Evolutionary conservation across 2,329 filamentous ascomycete species (phyloP).

Genomic region (Alternaria tenuissima): DNA sequence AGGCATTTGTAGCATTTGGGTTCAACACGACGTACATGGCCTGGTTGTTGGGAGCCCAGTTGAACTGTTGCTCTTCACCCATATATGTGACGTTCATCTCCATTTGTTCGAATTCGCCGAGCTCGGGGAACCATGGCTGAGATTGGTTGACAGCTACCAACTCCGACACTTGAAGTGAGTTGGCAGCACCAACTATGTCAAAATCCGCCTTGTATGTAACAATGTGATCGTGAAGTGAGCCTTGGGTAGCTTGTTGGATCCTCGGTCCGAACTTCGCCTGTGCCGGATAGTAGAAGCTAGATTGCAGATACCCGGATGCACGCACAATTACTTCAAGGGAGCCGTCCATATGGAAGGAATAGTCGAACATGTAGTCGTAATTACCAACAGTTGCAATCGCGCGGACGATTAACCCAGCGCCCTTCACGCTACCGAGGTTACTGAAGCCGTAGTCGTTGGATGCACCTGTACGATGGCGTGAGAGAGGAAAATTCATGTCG

Average conservation of each 20-base stretch:
- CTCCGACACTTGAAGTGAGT: constrained; percentile 46
- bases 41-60: constrained; percentile 58
- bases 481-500: constrained; percentile 42
- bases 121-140: constrained; percentile 44
- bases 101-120: constrained; percentile 41
- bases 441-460: constrained; percentile 34
- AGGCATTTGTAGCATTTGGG: constrained; percentile 56
- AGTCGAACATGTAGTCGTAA: constrained; percentile 52
- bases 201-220: constrained; percentile 50
- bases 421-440: constrained; percentile 42
- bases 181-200: constrained; percentile 47
- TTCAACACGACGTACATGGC: constrained; percentile 62
- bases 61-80: constrained; percentile 56
- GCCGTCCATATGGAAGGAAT: constrained; percentile 40
- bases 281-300: constrained; percentile 43
- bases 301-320: constrained; percentile 44
- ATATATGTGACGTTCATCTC: constrained; percentile 41
- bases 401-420: constrained; percentile 46
- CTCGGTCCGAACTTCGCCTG: constrained; percentile 50
- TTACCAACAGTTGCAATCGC: constrained; percentile 55
- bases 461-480: constrained; percentile 40
- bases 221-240: constrained; percentile 30
- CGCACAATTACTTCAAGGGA: constrained; percentile 48
- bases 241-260: constrained; percentile 50
- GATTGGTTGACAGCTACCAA: not conserved